These are phyloP conservation scores for Karstenula rhodostoma DNA, from an alignment of 2,329 filamentous ascomycete genomes.

Conservation along the genomic window DNA sequence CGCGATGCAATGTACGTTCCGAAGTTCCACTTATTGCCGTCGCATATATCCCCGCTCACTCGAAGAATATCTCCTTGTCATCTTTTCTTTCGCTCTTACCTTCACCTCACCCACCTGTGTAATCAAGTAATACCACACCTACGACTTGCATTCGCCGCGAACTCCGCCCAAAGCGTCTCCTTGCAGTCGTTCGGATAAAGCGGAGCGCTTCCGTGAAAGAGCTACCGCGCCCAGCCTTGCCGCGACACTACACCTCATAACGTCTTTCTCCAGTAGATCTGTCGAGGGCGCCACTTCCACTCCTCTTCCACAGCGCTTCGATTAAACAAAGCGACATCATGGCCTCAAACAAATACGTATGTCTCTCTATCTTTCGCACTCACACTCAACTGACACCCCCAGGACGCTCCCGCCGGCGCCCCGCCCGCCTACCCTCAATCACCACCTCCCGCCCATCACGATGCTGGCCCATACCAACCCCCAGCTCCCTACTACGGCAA, in stretches of 20 bases:
- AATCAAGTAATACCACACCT: neutral
- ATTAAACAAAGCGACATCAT: conserved; percentile 10
- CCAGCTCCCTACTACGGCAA: conserved; percentile 32
- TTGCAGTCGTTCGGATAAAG: neutral
- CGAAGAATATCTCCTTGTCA: neutral
- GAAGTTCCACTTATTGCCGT: conserved; percentile 1
- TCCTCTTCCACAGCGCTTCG: neutral
- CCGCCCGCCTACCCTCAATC: conserved; percentile 46
- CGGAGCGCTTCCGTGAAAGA: neutral
- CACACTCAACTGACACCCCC: conserved; percentile 21
- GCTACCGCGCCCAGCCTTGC: conserved; percentile 18
- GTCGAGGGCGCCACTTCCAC: neutral
- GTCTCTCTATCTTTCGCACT: conserved; percentile 5
- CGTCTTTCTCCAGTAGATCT: neutral
- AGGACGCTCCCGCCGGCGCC: conserved; percentile 37
- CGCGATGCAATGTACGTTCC: neutral
- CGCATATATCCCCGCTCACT: conserved; percentile 2
- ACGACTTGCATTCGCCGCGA: neutral
- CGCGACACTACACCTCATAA: conserved; percentile 11
- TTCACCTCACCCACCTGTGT: neutral
- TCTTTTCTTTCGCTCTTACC: neutral
- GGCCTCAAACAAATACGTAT: conserved; percentile 39
- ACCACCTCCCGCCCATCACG: conserved; percentile 42
- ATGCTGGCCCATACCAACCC: conserved; percentile 35
- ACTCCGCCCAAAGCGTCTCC: neutral